Conservation (phyloP, 139 green algal genomes). For the Chlorella vulgaris region DNA sequence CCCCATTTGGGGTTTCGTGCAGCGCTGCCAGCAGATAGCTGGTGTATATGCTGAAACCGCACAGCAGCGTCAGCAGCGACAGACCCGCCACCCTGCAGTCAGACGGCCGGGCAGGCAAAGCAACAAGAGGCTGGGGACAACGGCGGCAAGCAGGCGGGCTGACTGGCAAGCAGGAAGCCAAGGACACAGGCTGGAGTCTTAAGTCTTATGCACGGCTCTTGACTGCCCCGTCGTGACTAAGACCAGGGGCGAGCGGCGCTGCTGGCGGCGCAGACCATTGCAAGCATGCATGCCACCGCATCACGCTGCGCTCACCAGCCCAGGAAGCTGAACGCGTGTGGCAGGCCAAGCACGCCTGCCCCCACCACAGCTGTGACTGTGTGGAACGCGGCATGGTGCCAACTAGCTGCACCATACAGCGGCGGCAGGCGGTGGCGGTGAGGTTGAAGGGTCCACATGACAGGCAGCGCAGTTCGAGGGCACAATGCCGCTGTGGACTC, state of each 20-base stretch:
- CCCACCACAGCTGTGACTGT: slow-evolving; percentile 63
- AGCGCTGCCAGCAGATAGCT: slow-evolving; percentile 55
- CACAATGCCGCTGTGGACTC: neutral
- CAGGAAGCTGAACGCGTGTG: slow-evolving; percentile 63
- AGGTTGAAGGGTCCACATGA: neutral
- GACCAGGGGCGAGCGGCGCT: too few relatives aligned
- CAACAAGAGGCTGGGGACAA: too few relatives aligned
- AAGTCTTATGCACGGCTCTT: too few relatives aligned
- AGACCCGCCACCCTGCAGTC: slow-evolving; percentile 31
- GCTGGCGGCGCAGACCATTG: too few relatives aligned
- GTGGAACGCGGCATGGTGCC: slow-evolving; percentile 64
- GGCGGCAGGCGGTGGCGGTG: neutral
- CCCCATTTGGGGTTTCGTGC: slow-evolving; percentile 51
- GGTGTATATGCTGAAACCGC: slow-evolving; percentile 55
- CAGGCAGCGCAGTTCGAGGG: neutral
- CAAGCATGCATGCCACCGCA: too few relatives aligned
- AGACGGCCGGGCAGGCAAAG: neutral
- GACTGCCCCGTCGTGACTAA: too few relatives aligned
- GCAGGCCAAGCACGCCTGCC: slow-evolving; percentile 49
- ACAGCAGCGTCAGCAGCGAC: slow-evolving; percentile 35
- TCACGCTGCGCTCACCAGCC: slow-evolving; percentile 39
- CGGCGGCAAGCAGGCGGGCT: neutral
- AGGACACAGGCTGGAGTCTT: neutral
- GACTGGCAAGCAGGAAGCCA: neutral
- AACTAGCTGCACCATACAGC: slow-evolving; percentile 30